These are phyloP conservation scores for Phytopythium litorale DNA, from an alignment of 352 stramenopile genomes.

Conservation along the genomic window DNA sequence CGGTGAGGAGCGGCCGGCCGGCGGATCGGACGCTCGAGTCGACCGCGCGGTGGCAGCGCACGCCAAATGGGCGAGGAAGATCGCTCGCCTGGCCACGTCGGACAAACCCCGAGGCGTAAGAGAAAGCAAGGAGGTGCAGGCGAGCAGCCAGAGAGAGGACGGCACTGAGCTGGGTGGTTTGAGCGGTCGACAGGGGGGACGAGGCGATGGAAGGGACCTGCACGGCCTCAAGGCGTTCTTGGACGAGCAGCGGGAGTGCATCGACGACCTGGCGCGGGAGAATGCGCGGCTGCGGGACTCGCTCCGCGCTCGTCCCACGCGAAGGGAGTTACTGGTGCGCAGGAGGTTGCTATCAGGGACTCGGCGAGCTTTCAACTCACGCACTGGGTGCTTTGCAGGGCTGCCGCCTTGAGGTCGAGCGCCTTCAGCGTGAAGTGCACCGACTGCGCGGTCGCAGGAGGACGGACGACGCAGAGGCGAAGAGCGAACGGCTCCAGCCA, in stretches of 20 bases:
- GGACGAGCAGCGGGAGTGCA: slow-evolving; percentile 16
- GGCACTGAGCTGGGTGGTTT: neutral
- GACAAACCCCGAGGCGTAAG: neutral
- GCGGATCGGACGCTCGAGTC: slow-evolving; percentile 14
- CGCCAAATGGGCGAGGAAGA: slow-evolving; percentile 16
- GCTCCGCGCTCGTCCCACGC: slow-evolving; percentile 21
- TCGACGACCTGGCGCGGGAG: slow-evolving; percentile 19
- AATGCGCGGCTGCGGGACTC: slow-evolving; percentile 28
- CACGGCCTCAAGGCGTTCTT: slow-evolving; percentile 16
- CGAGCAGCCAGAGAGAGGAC: neutral
- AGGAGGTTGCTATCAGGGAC: neutral
- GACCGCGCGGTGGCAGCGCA: slow-evolving; percentile 10
- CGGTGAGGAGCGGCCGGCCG: neutral
- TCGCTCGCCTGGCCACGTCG: slow-evolving; percentile 7
- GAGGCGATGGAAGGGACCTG: neutral
- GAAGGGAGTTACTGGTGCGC: slow-evolving; percentile 20
- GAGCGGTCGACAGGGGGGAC: no score
- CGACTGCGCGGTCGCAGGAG: slow-evolving; percentile 7
- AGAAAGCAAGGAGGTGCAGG: neutral
- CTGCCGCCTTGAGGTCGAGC: slow-evolving; percentile 22
- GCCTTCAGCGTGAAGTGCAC: slow-evolving; percentile 14
- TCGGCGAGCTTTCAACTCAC: neutral
- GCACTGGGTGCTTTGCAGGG: slow-evolving; percentile 9
- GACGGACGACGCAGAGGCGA: neutral
- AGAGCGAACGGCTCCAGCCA: neutral